These are phyloP conservation scores for Serendipita indica DNA, from an alignment of 768 basidiomycete genomes.

Conservation along the genomic window DNA sequence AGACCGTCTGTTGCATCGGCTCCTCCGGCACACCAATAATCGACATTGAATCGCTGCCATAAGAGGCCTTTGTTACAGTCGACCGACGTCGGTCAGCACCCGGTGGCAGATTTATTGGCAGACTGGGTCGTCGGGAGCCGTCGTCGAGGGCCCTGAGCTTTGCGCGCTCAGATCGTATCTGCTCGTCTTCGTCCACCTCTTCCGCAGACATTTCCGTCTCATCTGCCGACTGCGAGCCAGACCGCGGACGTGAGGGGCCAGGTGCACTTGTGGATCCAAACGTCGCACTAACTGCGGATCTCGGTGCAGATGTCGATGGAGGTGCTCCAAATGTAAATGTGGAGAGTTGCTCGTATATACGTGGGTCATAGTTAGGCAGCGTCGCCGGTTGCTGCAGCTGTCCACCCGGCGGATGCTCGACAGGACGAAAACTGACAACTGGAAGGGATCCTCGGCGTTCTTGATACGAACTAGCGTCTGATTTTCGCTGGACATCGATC, in stretches of 20 bases:
- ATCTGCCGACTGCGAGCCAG: neutral
- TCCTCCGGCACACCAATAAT: slow-evolving; percentile 1
- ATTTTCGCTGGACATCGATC: neutral
- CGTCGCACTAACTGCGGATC: neutral
- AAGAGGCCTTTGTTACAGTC: neutral
- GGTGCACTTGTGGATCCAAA: neutral
- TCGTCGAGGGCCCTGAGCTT: slow-evolving; percentile 33
- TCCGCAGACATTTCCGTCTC: slow-evolving; percentile 15
- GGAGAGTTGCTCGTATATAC: slow-evolving; percentile 5
- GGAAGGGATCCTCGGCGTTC: slow-evolving; percentile 2
- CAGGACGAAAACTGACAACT: neutral
- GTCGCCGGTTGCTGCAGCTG: neutral
- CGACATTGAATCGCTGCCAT: neutral
- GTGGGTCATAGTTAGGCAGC: slow-evolving; percentile 7
- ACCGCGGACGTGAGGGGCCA: neutral
- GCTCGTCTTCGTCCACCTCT: slow-evolving; percentile 25
- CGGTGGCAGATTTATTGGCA: slow-evolving; percentile 24
- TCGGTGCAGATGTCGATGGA: neutral
- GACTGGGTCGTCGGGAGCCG: slow-evolving; percentile 28
- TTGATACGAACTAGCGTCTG: neutral
- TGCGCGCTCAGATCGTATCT: slow-evolving; percentile 21
- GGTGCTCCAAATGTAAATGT: slow-evolving; percentile 7
- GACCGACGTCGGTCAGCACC: neutral
- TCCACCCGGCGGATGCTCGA: slow-evolving; percentile 6
- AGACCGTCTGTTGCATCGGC: neutral